Evolutionary conservation across 2,329 filamentous ascomycete species (phyloP).

Genomic region (Aureobasidium subglaciale): DNA sequence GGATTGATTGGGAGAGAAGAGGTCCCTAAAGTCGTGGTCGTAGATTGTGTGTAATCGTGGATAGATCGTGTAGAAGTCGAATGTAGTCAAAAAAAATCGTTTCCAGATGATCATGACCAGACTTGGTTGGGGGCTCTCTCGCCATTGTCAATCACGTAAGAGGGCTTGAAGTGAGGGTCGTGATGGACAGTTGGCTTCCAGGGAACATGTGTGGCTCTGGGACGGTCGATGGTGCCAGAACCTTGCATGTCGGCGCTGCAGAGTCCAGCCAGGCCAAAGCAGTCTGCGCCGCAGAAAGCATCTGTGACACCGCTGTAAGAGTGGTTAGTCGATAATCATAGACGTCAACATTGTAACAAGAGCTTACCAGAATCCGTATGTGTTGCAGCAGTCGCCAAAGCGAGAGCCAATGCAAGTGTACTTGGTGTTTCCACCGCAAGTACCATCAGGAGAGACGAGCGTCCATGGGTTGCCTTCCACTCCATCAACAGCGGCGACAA

Average conservation of each 20-base stretch:
- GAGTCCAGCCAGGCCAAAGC: conserved; percentile 7
- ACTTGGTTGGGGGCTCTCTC: conserved; percentile 16
- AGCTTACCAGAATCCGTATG: conserved; percentile 13
- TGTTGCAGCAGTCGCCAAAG: conserved; percentile 13
- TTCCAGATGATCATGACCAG: conserved; percentile 14
- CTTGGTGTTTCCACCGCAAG: conserved; percentile 8
- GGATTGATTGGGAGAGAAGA: neutral
- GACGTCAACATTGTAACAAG: neutral
- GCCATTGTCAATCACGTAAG: conserved; percentile 14
- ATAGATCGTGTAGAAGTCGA: neutral
- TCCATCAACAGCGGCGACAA: neutral
- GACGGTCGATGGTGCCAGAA: neutral
- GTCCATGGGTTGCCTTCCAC: neutral
- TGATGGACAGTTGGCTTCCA: conserved; percentile 11
- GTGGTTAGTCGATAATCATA: neutral
- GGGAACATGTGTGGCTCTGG: conserved; percentile 3
- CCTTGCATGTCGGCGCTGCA: neutral
- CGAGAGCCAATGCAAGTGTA: conserved; percentile 11
- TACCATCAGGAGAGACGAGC: conserved; percentile 5
- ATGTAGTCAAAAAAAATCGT: no score
- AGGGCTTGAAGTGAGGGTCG: conserved; percentile 14
- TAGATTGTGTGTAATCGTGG: neutral
- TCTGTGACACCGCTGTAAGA: conserved; percentile 4
- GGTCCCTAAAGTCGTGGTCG: neutral
- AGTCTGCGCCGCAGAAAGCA: conserved; percentile 13